phyloP scores from a whole-genome alignment of 352 stramenopile species.

The Pythium coloratum region DNA sequence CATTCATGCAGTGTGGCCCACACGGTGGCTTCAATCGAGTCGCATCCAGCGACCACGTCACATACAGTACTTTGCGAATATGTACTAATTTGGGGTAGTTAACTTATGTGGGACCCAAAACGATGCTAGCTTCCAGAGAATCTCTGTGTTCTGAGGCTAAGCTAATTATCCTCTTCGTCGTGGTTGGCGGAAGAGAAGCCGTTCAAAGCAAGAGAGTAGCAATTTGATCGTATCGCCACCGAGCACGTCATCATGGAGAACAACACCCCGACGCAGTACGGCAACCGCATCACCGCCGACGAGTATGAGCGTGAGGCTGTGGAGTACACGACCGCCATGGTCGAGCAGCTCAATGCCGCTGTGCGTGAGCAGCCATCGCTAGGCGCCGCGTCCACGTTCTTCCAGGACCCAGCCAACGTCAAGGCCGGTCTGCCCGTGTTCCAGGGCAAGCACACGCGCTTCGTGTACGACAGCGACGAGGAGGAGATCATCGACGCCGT shows the following conservation, averaged over 20 bases:
- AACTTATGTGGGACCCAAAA: neutral
- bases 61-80: neutral
- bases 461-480: constrained; percentile 77
- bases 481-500: constrained; percentile 64
- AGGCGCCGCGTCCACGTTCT: constrained; percentile 58
- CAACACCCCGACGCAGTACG: constrained; percentile 9
- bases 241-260: constrained; percentile 9
- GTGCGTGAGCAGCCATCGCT: constrained; percentile 54
- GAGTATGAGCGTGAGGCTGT: constrained; percentile 66
- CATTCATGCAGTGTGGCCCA: too few relatives aligned
- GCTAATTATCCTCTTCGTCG: neutral
- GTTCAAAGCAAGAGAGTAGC: neutral
- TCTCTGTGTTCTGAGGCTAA: neutral
- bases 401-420: constrained; percentile 63
- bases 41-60: neutral
- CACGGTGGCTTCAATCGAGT: neutral
- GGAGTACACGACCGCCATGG: constrained; percentile 65
- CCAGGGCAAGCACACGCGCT: constrained; percentile 78
- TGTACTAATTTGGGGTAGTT: neutral
- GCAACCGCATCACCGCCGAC: constrained; percentile 23
- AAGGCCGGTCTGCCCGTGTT: constrained; percentile 63
- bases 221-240: neutral
- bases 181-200: constrained; percentile 1
- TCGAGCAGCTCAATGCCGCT: constrained; percentile 61
- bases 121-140: neutral